Base-by-base conservation (phyloP, 768 basidiomycete genomes). In the Candolleomyces eurysporus region DNA sequence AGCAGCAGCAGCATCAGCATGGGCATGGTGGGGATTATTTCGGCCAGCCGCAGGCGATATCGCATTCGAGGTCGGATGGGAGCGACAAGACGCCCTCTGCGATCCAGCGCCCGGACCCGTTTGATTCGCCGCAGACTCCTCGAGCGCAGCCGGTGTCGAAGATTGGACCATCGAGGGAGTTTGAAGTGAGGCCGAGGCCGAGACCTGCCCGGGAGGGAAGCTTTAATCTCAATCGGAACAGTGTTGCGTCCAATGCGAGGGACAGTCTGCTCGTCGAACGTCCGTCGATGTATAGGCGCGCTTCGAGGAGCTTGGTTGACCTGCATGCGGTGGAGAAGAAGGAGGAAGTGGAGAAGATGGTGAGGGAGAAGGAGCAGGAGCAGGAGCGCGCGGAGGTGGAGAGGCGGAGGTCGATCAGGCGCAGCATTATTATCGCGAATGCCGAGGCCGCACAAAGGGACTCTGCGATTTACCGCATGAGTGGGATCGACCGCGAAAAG, bases 231-330 rank as follows among this genome's bases (percentile, higher is more conserved):
- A 51, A 51, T 51, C 49, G 49, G 49, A 51, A 51, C 21, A 51
- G 49, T 22, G 13, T 51, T 51, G 49, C 49, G 3, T 51, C 22
- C 11, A 22, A 14, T 21, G 49, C 21, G 19, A 48, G 42, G 16
- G 56, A 40, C 39, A 48, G 56, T 36, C 6, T 26, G 22, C 13
- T 48, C 16, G 22, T 51, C 13, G 57, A 59, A 36, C 66, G 66
- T 39, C 82, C 85, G 5, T 74, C 75, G 52, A 78, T 89, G 67
- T 84, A 84, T 67, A 84, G 83, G 57, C 82, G 79, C 43, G 81
- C 82, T 0, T 90, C 89, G 54, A 79, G 73, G 66, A 91, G 89
- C 68, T 82, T 90, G 81, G 70, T 88, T 56, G 82, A 90, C 68
- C 72, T 90, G 32, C 68, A 74, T 65, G 65, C 71, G 55, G 56